Percentiles rank a stretch among this genome's conserved stretches.
phyloP scores from a whole-genome alignment of 2,329 filamentous ascomycete species.

The Colletotrichum sp. region DNA sequence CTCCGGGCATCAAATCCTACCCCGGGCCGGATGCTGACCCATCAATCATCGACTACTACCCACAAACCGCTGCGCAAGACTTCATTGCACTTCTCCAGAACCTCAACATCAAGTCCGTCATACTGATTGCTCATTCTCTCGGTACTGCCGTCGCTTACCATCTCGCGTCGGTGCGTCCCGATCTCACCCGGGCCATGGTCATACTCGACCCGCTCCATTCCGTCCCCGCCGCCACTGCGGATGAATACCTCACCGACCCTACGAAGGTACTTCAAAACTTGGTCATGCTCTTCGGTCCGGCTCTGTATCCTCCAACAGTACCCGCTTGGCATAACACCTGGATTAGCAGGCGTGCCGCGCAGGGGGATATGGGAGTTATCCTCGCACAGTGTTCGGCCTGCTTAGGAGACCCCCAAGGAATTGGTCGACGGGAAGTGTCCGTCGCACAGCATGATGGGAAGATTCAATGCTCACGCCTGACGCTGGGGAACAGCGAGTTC shows the following conservation, averaged over 20 bases:
- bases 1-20: neutral
- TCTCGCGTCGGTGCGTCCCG: neutral
- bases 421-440: neutral
- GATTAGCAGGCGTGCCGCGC: neutral
- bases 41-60: constrained; percentile 6
- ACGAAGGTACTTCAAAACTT: neutral
- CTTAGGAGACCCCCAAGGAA: neutral
- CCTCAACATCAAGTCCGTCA: neutral
- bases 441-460: neutral
- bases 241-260: neutral
- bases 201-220: constrained; percentile 4
- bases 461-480: neutral
- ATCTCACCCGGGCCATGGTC: neutral
- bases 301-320: neutral
- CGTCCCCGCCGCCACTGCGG: neutral
- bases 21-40: neutral
- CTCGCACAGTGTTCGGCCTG: neutral
- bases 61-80: constrained; percentile 1
- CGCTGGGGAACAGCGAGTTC: neutral
- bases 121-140: constrained; percentile 2
- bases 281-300: neutral
- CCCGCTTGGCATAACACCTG: constrained; percentile 7
- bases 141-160: neutral
- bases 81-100: neutral
- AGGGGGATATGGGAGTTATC: neutral